phyloP scores from a whole-genome alignment of 176 grass and related monocot species.

The Oryza punctata region DNA sequence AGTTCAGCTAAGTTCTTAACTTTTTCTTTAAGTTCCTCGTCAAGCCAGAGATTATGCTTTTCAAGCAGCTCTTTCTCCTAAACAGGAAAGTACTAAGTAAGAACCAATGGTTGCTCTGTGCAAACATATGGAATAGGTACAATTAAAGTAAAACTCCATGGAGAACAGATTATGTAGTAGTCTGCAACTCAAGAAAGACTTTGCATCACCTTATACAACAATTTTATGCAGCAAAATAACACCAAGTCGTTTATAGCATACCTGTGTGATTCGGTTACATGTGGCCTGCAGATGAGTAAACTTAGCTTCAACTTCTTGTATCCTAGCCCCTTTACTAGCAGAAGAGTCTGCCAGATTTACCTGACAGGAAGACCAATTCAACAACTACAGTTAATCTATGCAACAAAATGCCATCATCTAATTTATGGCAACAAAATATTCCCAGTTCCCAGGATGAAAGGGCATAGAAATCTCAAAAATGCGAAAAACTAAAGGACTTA shows the following conservation, averaged over 20 bases:
- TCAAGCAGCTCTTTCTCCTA: conserved; percentile 92
- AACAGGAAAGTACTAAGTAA: conserved; percentile 35
- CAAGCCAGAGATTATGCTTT: conserved; percentile 84
- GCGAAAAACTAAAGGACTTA: background rate
- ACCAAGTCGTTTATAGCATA: conserved; percentile 36
- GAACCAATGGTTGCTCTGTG: background rate
- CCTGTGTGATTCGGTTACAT: conserved; percentile 77
- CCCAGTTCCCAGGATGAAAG: background rate
- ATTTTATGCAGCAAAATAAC: background rate
- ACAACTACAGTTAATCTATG: background rate
- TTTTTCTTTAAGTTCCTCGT: conserved; percentile 81
- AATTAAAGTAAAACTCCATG: background rate
- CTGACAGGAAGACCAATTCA: conserved; percentile 39
- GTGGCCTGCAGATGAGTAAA: conserved; percentile 65
- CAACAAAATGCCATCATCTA: background rate
- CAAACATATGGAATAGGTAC: background rate
- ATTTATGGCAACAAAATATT: background rate
- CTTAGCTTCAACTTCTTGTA: conserved; percentile 75
- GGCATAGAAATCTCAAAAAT: background rate
- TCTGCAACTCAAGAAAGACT: conserved; percentile 6
- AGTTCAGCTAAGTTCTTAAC: conserved; percentile 56
- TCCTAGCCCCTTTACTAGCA: conserved; percentile 65
- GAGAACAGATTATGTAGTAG: conserved; percentile 1
- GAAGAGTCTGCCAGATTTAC: conserved; percentile 72
- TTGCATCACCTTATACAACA: conserved; percentile 19